Evolutionary conservation across 1,284 basidiomycete genomes (phyloP).

Genomic region (Cyathus olla): DNA sequence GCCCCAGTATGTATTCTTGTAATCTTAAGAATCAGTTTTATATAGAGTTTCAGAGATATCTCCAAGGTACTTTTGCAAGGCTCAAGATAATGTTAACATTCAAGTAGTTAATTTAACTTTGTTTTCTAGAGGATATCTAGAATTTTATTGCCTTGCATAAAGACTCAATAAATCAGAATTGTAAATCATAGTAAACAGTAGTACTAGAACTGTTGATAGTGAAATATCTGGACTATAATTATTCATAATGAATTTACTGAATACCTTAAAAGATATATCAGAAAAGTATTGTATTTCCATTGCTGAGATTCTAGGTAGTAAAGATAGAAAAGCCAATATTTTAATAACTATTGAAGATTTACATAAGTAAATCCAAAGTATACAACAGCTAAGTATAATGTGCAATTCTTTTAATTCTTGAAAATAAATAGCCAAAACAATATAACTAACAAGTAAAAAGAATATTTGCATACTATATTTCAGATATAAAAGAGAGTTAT

Average conservation of each 20-base stretch:
- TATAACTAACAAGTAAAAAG: too few species aligned
- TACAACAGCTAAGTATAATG: too few species aligned
- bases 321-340: too few species aligned
- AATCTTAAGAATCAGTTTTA: neutral
- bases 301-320: too few species aligned
- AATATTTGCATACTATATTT: too few species aligned
- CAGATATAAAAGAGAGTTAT: too few species aligned
- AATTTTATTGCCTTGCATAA: neutral
- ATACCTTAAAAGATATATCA: too few species aligned
- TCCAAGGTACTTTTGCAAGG: neutral
- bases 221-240: neutral
- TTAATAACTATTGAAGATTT: too few species aligned
- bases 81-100: neutral
- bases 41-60: neutral
- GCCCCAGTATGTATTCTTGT: neutral
- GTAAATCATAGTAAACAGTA: neutral
- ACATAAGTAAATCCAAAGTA: too few species aligned
- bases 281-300: too few species aligned
- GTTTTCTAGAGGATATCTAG: neutral
- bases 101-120: neutral
- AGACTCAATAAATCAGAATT: neutral
- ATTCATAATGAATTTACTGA: neutral
- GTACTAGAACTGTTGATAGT: neutral
- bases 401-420: too few species aligned
- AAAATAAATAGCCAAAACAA: too few species aligned